Percentiles rank a stretch among this genome's conserved stretches.
Conservation (phyloP, 176 grass and related monocot genomes). For the Paspalum notatum region DNA sequence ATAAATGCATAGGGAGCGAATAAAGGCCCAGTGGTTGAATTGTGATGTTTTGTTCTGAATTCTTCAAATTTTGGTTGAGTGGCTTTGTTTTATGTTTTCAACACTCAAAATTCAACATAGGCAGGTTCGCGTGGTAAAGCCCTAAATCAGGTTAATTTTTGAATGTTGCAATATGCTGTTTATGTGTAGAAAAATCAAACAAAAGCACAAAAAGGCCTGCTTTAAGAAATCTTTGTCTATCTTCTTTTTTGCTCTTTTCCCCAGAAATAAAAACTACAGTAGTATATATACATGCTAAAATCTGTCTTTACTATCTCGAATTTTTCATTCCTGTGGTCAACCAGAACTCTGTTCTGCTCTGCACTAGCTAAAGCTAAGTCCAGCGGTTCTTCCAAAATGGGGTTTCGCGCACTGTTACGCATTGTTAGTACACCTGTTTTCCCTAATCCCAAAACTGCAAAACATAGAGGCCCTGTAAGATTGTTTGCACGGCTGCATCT, state of each 20-base stretch:
- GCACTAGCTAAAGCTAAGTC: constrained; percentile 51
- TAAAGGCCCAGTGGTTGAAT: neutral
- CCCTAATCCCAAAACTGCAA: too few relatives aligned
- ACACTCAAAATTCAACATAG: constrained; percentile 12
- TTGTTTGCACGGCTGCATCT: too few relatives aligned
- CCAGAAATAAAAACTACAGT: constrained; percentile 19
- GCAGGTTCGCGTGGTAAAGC: neutral
- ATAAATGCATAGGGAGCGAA: neutral
- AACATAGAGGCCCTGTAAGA: too few relatives aligned
- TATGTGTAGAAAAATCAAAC: neutral
- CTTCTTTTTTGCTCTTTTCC: neutral
- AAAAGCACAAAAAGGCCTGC: neutral
- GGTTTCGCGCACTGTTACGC: too few relatives aligned
- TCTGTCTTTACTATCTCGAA: constrained; percentile 5
- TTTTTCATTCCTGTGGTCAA: constrained; percentile 1
- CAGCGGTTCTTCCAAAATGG: too few relatives aligned
- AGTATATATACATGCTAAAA: constrained; percentile 14
- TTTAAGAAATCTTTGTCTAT: neutral
- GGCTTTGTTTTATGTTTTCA: neutral
- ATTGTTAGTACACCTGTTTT: too few relatives aligned
- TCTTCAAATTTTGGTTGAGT: neutral
- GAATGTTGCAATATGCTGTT: neutral
- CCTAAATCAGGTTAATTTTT: neutral
- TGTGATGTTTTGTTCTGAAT: neutral
- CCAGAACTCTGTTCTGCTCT: constrained; percentile 18